Evolutionary conservation across 1,284 basidiomycete species (phyloP).

Genomic region (Marasmius fiardii): DNA sequence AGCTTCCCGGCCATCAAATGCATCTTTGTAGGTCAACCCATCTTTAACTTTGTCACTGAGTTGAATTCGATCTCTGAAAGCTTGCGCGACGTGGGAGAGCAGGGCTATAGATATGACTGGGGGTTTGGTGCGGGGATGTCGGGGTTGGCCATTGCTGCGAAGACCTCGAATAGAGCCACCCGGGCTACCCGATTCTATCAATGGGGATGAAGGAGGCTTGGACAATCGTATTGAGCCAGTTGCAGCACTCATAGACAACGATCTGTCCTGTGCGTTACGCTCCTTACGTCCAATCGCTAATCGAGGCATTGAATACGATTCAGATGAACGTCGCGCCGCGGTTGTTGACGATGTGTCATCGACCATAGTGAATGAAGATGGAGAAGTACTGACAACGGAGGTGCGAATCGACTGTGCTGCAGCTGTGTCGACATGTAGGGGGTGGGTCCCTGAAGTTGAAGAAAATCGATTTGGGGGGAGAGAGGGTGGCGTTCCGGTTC

Average conservation of each 20-base stretch:
- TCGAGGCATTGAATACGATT: constrained; percentile 46
- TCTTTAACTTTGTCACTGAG: constrained; percentile 87
- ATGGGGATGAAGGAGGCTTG: constrained; percentile 33
- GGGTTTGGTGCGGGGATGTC: constrained; percentile 48
- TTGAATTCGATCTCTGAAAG: constrained; percentile 82
- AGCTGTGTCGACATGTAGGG: constrained; percentile 36
- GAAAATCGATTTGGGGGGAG: constrained; percentile 15
- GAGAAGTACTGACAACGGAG: constrained; percentile 46
- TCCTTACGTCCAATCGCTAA: constrained; percentile 45
- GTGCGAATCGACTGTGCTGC: constrained; percentile 30
- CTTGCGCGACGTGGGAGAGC: constrained; percentile 90
- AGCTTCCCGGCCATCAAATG: constrained; percentile 96
- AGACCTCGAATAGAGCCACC: not conserved
- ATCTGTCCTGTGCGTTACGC: constrained; percentile 58
- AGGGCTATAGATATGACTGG: constrained; percentile 92
- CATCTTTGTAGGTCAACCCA: constrained; percentile 92
- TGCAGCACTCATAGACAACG: constrained; percentile 73
- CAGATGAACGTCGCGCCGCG: constrained; percentile 47
- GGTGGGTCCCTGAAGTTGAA: constrained; percentile 17
- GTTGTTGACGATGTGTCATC: constrained; percentile 29
- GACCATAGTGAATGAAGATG: constrained; percentile 48
- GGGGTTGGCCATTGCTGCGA: constrained; percentile 37
- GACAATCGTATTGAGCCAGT: constrained; percentile 37
- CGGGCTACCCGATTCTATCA: constrained; percentile 25
- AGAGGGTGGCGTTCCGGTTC: constrained; percentile 9